These are phyloP conservation scores for Fusarium robinianum DNA, from an alignment of 2,329 filamentous ascomycete species.

Conservation along the genomic window DNA sequence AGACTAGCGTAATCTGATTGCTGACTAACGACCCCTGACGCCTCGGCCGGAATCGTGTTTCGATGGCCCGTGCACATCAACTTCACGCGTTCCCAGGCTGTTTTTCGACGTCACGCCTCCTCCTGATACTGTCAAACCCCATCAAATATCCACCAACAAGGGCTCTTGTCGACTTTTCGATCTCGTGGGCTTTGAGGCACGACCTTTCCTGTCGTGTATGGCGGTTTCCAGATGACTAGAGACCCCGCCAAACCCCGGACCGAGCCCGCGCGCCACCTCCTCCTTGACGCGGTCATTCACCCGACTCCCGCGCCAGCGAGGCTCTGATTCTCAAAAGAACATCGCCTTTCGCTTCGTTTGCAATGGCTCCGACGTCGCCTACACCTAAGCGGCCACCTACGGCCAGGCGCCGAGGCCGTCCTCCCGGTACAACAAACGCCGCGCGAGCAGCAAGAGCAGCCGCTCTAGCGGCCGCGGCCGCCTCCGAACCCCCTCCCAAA, in stretches of 20 bases:
- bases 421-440: slow-evolving; percentile 50
- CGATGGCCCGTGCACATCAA: slow-evolving; percentile 41
- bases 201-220: slow-evolving; percentile 13
- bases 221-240: slow-evolving; percentile 36
- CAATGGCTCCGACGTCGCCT: slow-evolving; percentile 43
- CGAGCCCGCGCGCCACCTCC: slow-evolving; percentile 39
- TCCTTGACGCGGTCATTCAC: slow-evolving; percentile 36
- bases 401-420: slow-evolving; percentile 53
- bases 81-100: slow-evolving; percentile 48
- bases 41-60: slow-evolving; percentile 8
- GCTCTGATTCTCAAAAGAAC: slow-evolving; percentile 14
- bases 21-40: slow-evolving; percentile 18
- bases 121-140: slow-evolving; percentile 36
- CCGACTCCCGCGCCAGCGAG: slow-evolving; percentile 24
- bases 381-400: slow-evolving; percentile 49
- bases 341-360: slow-evolving; percentile 18
- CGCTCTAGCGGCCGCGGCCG: slow-evolving; percentile 38
- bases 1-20: slow-evolving; percentile 1
- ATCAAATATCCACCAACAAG: slow-evolving; percentile 37
- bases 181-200: slow-evolving; percentile 16
- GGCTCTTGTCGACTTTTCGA: slow-evolving; percentile 25
- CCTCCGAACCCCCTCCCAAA: slow-evolving; percentile 68
- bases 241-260: slow-evolving; percentile 37
- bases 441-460: slow-evolving; percentile 47
- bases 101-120: slow-evolving; percentile 48